Evolutionary conservation across 805 yeast genomes (phyloP).

Genomic region (Jamesozyma hellenica): DNA sequence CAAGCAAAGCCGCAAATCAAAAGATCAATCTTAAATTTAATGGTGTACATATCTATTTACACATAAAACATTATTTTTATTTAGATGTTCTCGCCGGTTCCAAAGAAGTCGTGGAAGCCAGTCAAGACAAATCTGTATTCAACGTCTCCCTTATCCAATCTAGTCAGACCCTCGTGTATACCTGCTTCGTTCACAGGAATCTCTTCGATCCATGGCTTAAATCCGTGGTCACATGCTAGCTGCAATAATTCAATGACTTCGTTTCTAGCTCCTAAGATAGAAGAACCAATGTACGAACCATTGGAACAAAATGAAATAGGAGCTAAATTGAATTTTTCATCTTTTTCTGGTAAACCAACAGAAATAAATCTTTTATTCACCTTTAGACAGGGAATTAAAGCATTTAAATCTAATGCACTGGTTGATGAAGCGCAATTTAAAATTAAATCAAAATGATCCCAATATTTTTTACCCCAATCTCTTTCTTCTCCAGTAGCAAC

Average conservation of each 20-base stretch:
- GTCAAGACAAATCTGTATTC: constrained; percentile 2
- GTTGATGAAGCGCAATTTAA: constrained; percentile 2
- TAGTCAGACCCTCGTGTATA: constrained; percentile 2
- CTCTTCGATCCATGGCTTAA: constrained; percentile 1
- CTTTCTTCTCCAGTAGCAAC: constrained; percentile 1
- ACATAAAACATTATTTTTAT: too few species aligned
- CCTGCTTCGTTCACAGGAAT: constrained; percentile 1
- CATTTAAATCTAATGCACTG: not conserved
- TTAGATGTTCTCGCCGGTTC: not conserved
- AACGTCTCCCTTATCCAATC: constrained; percentile 2
- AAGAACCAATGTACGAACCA: constrained; percentile 1
- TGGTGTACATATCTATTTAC: too few species aligned
- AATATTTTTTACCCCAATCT: not conserved
- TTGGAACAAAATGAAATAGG: constrained; percentile 1
- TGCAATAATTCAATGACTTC: constrained; percentile 1
- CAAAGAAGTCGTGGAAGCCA: not conserved
- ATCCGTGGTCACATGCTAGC: not conserved
- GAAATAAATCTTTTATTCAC: constrained; percentile 2
- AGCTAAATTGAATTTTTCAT: constrained; percentile 1
- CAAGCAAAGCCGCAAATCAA: too few species aligned
- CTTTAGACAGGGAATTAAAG: constrained; percentile 1
- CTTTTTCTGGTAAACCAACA: constrained; percentile 2
- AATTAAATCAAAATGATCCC: constrained; percentile 1
- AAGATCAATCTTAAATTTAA: too few species aligned
- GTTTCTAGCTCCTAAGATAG: constrained; percentile 1